Base-by-base conservation (phyloP, 2,329 filamentous ascomycete species). In the Aspergillus quadrilineatus region DNA sequence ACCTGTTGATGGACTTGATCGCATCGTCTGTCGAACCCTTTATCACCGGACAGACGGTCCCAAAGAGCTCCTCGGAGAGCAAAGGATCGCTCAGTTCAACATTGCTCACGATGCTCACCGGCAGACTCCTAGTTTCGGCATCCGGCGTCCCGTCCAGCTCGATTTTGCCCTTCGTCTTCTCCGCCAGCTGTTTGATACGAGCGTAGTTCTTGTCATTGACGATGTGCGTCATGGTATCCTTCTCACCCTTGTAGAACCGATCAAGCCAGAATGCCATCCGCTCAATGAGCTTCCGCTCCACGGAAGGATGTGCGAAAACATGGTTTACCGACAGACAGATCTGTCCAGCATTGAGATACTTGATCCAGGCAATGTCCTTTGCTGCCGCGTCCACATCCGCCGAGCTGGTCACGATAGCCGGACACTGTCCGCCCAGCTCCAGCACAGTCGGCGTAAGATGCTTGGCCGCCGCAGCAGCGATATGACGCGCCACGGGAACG, bases 341-440 rank as follows among this genome's bases (percentile, higher is more conserved):
- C 67, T 78, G 75, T 5, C 78, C 79, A 0, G 73, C 70, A 53
- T 79, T 77, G 4, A 71, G 55, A 52, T 75, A 76, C 63, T 81
- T 81, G 32, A 70, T 66, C 45, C 64, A 69, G 1, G 75, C 73
- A 32, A 81, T 74, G 15, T 76, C 68, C 56, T 76, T 78, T 1
- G 78, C 77, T 0, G 77, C 71, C 3, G 74, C 64, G 37, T 78
- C 72, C 1, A 80, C 55, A 59, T 81, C 66, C 2, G 78, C 78
- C 1, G 65, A 67, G 17, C 66, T 60, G 0, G 69, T 73, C 5
- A 81, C 73, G 48, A 81, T 76, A 10, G 73, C 77, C 1, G 78
- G 78, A 10, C 67, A 72, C 57, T 77, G 75, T 12, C 78, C 79
- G 6, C 79, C 78, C 1, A 81, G 66, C 57, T 81, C 79, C 2